phyloP scores from a whole-genome alignment of 805 yeast species.

The Lipomyces chichibuensis region DNA sequence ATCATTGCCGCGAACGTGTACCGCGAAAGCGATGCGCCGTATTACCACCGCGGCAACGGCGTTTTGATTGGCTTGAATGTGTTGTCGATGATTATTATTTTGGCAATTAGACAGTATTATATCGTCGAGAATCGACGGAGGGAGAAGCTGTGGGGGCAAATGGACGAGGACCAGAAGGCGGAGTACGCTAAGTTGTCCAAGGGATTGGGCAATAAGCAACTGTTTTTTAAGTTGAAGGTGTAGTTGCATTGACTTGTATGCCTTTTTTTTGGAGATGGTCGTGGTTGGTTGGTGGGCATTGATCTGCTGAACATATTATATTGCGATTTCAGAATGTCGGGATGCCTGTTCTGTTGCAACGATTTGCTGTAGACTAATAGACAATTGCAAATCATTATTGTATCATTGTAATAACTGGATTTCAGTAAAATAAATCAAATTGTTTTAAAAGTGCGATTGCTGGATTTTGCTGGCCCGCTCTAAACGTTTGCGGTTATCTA shows the following conservation, averaged over 20 bases:
- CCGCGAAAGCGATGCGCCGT: conserved; percentile 59
- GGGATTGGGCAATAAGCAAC: conserved; percentile 60
- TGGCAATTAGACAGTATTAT: conserved; percentile 44
- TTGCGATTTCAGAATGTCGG: no score
- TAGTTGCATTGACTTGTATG: conserved; percentile 2
- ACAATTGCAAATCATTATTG: no score
- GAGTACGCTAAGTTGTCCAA: conserved; percentile 51
- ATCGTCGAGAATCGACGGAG: conserved; percentile 42
- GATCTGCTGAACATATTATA: neutral
- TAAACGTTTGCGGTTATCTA: no score
- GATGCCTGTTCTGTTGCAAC: no score
- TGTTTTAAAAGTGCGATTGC: no score
- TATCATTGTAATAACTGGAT: no score
- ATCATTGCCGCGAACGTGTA: conserved; percentile 62
- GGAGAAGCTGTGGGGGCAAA: conserved; percentile 54
- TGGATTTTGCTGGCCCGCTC: no score
- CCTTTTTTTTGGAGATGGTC: neutral
- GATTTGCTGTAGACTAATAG: no score
- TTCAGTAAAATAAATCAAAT: no score
- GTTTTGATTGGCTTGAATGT: conserved; percentile 38
- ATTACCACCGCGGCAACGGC: conserved; percentile 60
- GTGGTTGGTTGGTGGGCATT: neutral
- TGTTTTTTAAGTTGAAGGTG: conserved; percentile 49
- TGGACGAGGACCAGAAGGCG: conserved; percentile 54
- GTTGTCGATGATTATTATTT: conserved; percentile 36